Base-by-base conservation (phyloP, 2,329 filamentous ascomycete species). In the Cytospora paraplurivora region DNA sequence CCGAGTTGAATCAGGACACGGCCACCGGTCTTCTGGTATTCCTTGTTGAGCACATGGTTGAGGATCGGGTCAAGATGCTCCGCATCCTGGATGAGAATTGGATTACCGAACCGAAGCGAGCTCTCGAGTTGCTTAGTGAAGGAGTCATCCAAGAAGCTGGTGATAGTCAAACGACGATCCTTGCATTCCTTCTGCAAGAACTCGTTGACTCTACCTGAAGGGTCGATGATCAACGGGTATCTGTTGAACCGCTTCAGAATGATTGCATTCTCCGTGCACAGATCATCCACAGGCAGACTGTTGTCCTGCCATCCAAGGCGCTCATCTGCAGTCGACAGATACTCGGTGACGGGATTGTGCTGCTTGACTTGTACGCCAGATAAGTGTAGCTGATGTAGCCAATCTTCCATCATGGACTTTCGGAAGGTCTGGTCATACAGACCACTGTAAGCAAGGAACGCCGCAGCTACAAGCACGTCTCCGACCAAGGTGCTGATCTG, bases 121-220 rank as follows among this genome's bases (percentile, higher is more conserved):
- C 93, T 98, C 79, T 99, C 95, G 17, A 99, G 82, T 75, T 99
- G 95, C 77, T 99, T 99, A 66, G 95, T 95, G 75, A 99, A 99
- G 0, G 92, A 96, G 74, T 97, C 94, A 72, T 99, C 96, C 74
- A 99, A 78, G 85, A 99, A 99, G 77, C 95, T 98, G 0, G 95
- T 99, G 57, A 99, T 92, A 0, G 94, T 99, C 65, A 99, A 86
- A 59, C 93, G 92, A 63, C 94, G 88, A 59, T 97, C 93, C 74
- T 94, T 94, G 82, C 90, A 95, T 77, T 98, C 92, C 72, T 93
- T 94, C 76, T 96, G 91, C 72, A 99, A 76, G 81, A 98, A 99
- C 71, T 99, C 95, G 0, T 92, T 95, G 27, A 94, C 92, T 68
- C 95, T 87, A 50, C 95, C 95, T 15, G 95, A 98, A 1, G 96